Evolutionary conservation across 176 grass and related monocot species (phyloP).

Genomic region (Avena eriantha): DNA sequence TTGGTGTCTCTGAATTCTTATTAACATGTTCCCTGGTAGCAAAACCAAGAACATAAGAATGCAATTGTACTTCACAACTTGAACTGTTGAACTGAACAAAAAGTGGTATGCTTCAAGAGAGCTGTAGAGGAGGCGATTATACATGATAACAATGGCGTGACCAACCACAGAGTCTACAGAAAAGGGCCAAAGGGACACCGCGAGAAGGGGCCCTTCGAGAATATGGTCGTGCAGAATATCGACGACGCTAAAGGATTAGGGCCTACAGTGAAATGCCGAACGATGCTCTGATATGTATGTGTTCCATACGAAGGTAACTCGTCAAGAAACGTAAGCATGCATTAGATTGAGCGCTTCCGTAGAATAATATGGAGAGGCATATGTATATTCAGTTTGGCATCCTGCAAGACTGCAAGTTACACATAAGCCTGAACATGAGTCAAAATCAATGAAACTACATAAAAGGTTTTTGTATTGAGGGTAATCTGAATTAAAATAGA

Average conservation of each 20-base stretch:
- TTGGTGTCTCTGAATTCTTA: neutral
- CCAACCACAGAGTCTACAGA: neutral
- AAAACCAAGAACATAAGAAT: too few species aligned
- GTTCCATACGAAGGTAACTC: neutral
- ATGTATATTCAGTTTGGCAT: neutral
- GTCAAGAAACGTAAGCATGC: neutral
- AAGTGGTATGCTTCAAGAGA: neutral
- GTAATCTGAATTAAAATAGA: too few species aligned
- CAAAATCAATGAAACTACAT: neutral
- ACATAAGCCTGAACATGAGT: neutral
- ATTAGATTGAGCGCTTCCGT: neutral
- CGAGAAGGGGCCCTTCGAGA: neutral
- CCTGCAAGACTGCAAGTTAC: neutral
- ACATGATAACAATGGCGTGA: neutral
- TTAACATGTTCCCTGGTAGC: neutral
- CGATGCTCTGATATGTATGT: neutral
- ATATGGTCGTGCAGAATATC: neutral
- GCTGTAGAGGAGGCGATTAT: neutral
- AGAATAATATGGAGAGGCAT: neutral
- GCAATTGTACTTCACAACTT: too few species aligned
- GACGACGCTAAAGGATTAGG: neutral
- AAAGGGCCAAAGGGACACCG: neutral
- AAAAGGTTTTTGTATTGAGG: too few species aligned
- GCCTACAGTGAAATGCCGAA: neutral
- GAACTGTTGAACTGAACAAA: neutral